Conservation (phyloP, 345 rosid species). For the Physaria fendleri region DNA sequence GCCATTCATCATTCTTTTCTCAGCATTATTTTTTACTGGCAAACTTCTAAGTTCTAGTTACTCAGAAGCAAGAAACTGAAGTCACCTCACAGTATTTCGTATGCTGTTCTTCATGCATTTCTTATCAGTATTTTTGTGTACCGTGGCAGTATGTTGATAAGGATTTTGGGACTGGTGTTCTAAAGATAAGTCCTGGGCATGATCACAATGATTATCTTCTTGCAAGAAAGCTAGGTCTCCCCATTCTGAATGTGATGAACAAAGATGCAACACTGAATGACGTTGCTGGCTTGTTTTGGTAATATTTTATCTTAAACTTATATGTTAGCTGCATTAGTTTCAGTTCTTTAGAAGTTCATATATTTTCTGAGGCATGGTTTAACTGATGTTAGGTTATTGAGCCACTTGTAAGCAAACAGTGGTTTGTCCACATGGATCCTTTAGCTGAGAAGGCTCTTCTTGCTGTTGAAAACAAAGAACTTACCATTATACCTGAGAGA, state of each 20-base stretch:
- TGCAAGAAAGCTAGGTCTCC: conserved; percentile 95
- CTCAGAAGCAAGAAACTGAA: conserved; percentile 6
- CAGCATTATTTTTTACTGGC: background rate
- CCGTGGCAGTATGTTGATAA: conserved; percentile 81
- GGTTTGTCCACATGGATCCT: conserved; percentile 95
- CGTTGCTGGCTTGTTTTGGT: conserved; percentile 91
- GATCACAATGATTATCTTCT: conserved; percentile 96
- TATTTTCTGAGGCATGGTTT: conserved; percentile 15
- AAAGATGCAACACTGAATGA: conserved; percentile 94
- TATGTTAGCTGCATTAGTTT: conserved; percentile 5
- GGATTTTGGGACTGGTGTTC: conserved; percentile 97
- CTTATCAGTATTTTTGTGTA: conserved; percentile 19
- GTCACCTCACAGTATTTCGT: background rate
- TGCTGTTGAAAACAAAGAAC: conserved; percentile 71
- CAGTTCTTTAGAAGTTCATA: conserved; percentile 9
- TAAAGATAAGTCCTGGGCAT: conserved; percentile 99
- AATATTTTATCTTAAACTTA: conserved; percentile 22
- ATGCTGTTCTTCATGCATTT: background rate
- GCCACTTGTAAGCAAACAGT: conserved; percentile 92
- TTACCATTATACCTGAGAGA: conserved; percentile 85
- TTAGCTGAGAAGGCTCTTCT: conserved; percentile 92
- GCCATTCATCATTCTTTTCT: background rate
- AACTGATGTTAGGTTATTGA: conserved; percentile 59
- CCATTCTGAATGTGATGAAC: conserved; percentile 94
- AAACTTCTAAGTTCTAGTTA: conserved; percentile 7